phyloP scores from a whole-genome alignment of 176 grass and related monocot genomes.

The Triticum turgidum region DNA sequence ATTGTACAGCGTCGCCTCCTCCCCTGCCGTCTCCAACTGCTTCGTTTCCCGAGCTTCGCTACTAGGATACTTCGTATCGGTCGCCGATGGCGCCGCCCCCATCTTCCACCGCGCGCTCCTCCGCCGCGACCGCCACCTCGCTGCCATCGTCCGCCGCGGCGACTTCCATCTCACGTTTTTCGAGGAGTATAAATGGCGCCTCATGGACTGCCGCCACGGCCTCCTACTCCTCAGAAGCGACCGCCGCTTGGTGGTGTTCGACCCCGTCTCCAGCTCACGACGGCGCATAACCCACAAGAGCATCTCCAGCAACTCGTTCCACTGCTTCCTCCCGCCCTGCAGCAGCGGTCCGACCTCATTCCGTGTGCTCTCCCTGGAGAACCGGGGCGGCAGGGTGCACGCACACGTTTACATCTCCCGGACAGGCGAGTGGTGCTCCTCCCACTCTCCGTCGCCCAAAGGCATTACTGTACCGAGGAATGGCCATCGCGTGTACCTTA shows the following conservation, averaged over 20 bases:
- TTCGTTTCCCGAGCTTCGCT: background rate
- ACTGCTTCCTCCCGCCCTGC: background rate
- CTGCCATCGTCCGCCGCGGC: background rate
- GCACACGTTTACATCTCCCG: background rate
- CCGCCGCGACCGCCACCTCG: too few relatives aligned
- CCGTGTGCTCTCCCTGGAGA: background rate
- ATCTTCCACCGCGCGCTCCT: background rate
- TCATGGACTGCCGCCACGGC: background rate
- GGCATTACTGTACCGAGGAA: background rate
- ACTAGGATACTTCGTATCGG: background rate
- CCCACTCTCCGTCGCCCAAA: background rate
- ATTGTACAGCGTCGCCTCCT: too few relatives aligned
- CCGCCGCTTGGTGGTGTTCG: background rate
- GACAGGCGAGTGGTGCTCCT: background rate
- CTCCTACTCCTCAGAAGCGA: background rate
- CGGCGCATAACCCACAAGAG: background rate
- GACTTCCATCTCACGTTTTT: background rate
- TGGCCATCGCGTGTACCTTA: background rate
- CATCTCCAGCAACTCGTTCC: background rate
- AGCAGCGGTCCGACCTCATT: background rate
- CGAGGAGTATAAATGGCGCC: background rate
- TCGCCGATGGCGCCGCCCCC: background rate
- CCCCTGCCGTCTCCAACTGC: too few relatives aligned
- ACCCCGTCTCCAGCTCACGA: background rate
- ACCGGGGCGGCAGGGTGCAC: background rate